A percentile compares a stretch with the other conserved stretches of the same genome.
phyloP scores from a whole-genome alignment of 2,329 filamentous ascomycete species.

The Botrytis porri region DNA sequence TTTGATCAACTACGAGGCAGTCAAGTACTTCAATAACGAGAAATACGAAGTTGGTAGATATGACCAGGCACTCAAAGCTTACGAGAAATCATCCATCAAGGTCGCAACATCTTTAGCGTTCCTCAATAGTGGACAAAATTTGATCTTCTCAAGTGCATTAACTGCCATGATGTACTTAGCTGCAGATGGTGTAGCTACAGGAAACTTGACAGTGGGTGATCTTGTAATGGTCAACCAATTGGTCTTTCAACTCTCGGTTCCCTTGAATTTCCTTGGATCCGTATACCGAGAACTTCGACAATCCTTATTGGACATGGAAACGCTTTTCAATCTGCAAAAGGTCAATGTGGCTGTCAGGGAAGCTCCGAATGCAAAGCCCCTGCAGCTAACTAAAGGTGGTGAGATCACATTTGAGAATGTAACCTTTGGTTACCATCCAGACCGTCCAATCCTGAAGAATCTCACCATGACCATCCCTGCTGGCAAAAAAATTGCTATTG shows the following conservation, averaged over 20 bases:
- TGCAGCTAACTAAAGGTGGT: constrained; percentile 72
- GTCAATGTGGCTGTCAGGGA: constrained; percentile 89
- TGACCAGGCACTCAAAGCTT: constrained; percentile 78
- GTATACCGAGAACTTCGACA: constrained; percentile 95
- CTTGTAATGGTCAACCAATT: constrained; percentile 99
- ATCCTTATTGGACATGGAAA: constrained; percentile 96
- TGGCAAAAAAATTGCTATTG: constrained; percentile 92
- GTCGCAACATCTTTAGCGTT: constrained; percentile 90
- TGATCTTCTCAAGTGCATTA: constrained; percentile 92
- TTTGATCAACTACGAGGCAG: constrained; percentile 96
- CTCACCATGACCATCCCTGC: constrained; percentile 86
- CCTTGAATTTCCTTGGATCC: constrained; percentile 95
- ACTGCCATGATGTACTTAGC: constrained; percentile 99
- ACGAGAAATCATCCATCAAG: constrained; percentile 94
- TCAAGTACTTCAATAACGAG: constrained; percentile 99
- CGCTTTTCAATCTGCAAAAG: constrained; percentile 94
- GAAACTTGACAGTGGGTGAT: constrained; percentile 84
- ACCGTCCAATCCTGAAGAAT: constrained; percentile 83
- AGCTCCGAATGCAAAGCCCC: constrained; percentile 66
- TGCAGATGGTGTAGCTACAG: constrained; percentile 79
- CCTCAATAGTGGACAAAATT: constrained; percentile 90
- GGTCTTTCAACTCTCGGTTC: constrained; percentile 95
- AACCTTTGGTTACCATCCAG: constrained; percentile 84
- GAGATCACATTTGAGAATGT: constrained; percentile 95
- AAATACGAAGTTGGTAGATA: constrained; percentile 90